Evolutionary conservation across 768 basidiomycete species (phyloP).

Genomic region (Pisolithus marmoratus): DNA sequence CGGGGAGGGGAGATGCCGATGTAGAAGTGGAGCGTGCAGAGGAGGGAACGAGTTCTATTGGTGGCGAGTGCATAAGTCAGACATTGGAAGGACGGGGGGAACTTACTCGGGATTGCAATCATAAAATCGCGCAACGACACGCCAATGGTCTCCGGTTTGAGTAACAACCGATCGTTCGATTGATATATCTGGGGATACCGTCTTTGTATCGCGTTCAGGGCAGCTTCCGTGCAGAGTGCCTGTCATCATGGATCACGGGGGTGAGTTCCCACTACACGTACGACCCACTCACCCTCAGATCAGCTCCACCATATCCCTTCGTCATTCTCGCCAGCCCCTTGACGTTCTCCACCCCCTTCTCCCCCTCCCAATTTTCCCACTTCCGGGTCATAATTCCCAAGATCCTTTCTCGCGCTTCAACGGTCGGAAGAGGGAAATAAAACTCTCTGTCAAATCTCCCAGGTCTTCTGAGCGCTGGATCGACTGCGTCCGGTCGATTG

Average conservation of each 20-base stretch:
- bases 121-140: conserved; percentile 91
- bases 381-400: conserved; percentile 82
- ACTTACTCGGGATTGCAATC: conserved; percentile 91
- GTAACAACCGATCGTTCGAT: conserved; percentile 74
- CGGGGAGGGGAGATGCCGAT: conserved; percentile 76
- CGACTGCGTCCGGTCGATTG: conserved; percentile 95
- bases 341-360: conserved; percentile 41
- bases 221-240: conserved; percentile 97
- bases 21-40: conserved; percentile 89
- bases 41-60: conserved; percentile 89
- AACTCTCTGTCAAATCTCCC: conserved; percentile 98
- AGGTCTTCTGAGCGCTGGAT: conserved; percentile 89
- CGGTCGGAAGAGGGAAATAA: conserved; percentile 87
- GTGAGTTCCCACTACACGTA: background rate
- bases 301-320: conserved; percentile 97
- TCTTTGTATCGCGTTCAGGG: conserved; percentile 92
- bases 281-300: conserved; percentile 68
- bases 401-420: conserved; percentile 84
- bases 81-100: conserved; percentile 4
- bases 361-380: conserved; percentile 79
- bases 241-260: conserved; percentile 19
- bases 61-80: background rate
- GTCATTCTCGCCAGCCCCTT: conserved; percentile 81
- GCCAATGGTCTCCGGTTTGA: conserved; percentile 81
- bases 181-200: conserved; percentile 97